Evolutionary conservation across 2,329 filamentous ascomycete species (phyloP), one percentile per base, ranked within the genome.

Genomic region (Fusarium floridanum): DNA sequence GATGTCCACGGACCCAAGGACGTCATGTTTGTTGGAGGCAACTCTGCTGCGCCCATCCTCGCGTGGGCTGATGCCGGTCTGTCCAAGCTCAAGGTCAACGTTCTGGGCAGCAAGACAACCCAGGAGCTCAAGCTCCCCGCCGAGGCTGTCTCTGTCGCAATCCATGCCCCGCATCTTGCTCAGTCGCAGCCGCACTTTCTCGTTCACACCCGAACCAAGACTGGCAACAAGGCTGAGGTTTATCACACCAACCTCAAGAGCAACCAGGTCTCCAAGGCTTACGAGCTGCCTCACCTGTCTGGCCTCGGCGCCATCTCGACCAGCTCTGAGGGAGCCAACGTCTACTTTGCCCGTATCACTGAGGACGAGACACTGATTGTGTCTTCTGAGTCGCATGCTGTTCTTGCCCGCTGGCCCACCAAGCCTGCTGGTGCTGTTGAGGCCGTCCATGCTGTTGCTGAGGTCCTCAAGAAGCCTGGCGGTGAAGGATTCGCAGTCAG

Each of bases 331-430:
- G 93, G 92, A 68, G 91, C 93, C 22, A 95, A 97, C 78, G 92
- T 98, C 9, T 98, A 95, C 85, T 98, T 98, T 81, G 95, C 94
- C 3, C 91, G 95, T 68, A 87, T 97, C 70, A 95, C 94, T 0
- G 86, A 91, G 37, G 90, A 93, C 10, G 94, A 97, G 79, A 87
- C 95, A 3, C 86, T 89, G 34, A 86, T 98, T 29, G 88, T 94
- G 7, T 94, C 94, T 2, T 97, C 95, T 0, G 87, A 87, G 32
- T 97, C 94, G 1, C 91, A 95, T 75, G 91, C 88, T n/a, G 84
- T 95, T 43, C 86, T 98, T 36, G 93, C 91, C 16, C 90, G 91
- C 64, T 98, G 95, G 94, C 83, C 89, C 3, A 81, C 93, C 29
- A 88, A 90, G 68, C 75, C 84, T 2, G 80, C 81, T 5, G 77